phyloP scores from a whole-genome alignment of 1,284 basidiomycete species.

The Rhizoctonia solani region DNA sequence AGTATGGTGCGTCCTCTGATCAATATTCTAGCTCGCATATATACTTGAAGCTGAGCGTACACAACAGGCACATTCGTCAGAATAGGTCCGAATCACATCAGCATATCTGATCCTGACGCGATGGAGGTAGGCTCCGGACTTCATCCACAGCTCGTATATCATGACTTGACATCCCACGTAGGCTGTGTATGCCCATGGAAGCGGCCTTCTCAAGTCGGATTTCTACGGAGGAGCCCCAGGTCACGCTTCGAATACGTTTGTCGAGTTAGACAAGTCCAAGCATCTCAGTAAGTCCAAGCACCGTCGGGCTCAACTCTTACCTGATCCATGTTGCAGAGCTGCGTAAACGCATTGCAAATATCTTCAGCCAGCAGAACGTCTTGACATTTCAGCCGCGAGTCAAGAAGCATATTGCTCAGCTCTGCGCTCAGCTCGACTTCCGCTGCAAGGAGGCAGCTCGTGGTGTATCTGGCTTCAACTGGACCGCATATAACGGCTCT shows the following conservation, averaged over 20 bases:
- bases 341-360: background rate
- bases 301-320: slow-evolving; percentile 39
- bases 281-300: background rate
- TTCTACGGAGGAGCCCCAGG: background rate
- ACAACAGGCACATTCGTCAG: slow-evolving; percentile 65
- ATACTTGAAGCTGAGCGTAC: background rate
- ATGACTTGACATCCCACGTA: background rate
- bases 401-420: background rate
- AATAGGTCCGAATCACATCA: slow-evolving; percentile 84
- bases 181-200: background rate
- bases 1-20: slow-evolving; percentile 54
- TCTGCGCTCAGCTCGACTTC: background rate
- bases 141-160: background rate
- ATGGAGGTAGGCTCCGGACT: slow-evolving; percentile 53
- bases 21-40: background rate
- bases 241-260: background rate
- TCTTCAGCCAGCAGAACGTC: slow-evolving; percentile 4
- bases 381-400: background rate
- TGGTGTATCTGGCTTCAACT: slow-evolving; percentile 46
- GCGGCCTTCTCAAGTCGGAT: background rate
- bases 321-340: background rate
- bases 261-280: background rate
- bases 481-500: background rate
- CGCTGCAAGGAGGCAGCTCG: slow-evolving; percentile 39
- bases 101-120: slow-evolving; percentile 78